Evolutionary conservation across 495 filamentous ascomycete genomes (phyloP), one percentile per base, ranked within the genome.

Genomic region (Daldinia caldariorum): DNA sequence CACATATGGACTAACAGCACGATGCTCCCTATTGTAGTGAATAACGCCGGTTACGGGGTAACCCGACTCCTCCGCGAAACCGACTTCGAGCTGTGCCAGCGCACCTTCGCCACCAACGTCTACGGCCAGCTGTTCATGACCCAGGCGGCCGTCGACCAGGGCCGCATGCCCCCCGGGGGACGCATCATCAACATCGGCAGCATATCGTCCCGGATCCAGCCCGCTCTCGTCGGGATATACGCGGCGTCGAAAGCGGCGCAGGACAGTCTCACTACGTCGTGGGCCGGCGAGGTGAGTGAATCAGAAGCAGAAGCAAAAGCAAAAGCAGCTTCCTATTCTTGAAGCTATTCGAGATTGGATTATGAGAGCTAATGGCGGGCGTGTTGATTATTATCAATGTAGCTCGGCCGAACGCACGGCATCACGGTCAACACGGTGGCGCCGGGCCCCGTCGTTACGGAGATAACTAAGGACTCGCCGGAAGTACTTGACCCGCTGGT

Each of bases 131-230:
- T 83, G 8, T 81, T 78, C 68, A 59, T 81, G 55, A 78, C 78
- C 6, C 81, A 83, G 61, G 78, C 79, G 0, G 72, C 72, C n/a
- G 58, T 77, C 1, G 39, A 54, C 10, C 57, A 83, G 2, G 81
- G 82, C 1, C 75, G 78, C 29, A 79, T 84, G 77, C 75, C 79
- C 0, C 76, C 63, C 0, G 82, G 80, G 3, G 81, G 83, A 9
- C 78, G 83, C 2, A 79, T 84, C 37, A 78, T 84, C 64, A 81
- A 83, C 55, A 75, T 83, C n/a, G 79, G 81, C 10, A 80, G 78
- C 14, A 76, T 82, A 14, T 78, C 76, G 6, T 81, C 84, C 6
- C 75, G 71, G 57, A 47, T 70, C 20, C 58, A 66, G 8, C 65
- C 51, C 16, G 0, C 54, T 0, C 55, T 31, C 0, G 12, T 69